phyloP scores from a whole-genome alignment of 306 rosid genomes.

The Pueraria montana region DNA sequence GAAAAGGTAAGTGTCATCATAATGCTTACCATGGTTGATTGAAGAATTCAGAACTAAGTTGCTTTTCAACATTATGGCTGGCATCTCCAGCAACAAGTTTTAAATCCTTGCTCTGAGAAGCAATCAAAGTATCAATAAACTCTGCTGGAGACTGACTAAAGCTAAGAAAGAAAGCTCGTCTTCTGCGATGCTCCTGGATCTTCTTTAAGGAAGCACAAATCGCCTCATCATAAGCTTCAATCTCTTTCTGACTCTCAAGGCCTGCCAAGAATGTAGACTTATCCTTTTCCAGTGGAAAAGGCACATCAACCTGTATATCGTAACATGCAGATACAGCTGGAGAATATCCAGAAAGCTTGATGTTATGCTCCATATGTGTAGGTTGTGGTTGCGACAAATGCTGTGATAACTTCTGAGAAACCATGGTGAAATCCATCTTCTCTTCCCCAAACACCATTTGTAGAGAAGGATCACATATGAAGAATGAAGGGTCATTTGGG shows the following conservation, averaged over 20 bases:
- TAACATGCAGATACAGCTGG: constrained; percentile 82
- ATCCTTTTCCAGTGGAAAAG: constrained; percentile 69
- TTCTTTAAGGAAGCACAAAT: constrained; percentile 68
- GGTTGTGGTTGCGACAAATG: constrained; percentile 78
- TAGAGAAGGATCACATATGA: constrained; percentile 84
- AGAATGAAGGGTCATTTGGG: constrained; percentile 69
- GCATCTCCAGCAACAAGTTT: constrained; percentile 80
- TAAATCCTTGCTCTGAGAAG: constrained; percentile 84
- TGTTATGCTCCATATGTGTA: constrained; percentile 77
- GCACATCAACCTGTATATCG: constrained; percentile 85
- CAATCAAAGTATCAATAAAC: constrained; percentile 69
- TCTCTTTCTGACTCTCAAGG: constrained; percentile 66
- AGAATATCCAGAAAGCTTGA: constrained; percentile 82
- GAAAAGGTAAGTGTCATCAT: constrained; percentile 9
- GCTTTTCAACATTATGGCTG: constrained; percentile 63
- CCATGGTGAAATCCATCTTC: constrained; percentile 70
- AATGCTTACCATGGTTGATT: constrained; percentile 81
- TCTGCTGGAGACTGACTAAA: constrained; percentile 89
- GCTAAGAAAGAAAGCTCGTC: constrained; percentile 88
- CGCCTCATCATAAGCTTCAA: constrained; percentile 75
- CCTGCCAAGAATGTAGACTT: constrained; percentile 65
- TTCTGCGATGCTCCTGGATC: constrained; percentile 74
- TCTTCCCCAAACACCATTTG: constrained; percentile 83
- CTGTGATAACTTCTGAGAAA: constrained; percentile 66
- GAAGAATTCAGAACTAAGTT: constrained; percentile 65